Base-by-base conservation (phyloP, 2,329 filamentous ascomycete species). In the Metarhizium robertsii region DNA sequence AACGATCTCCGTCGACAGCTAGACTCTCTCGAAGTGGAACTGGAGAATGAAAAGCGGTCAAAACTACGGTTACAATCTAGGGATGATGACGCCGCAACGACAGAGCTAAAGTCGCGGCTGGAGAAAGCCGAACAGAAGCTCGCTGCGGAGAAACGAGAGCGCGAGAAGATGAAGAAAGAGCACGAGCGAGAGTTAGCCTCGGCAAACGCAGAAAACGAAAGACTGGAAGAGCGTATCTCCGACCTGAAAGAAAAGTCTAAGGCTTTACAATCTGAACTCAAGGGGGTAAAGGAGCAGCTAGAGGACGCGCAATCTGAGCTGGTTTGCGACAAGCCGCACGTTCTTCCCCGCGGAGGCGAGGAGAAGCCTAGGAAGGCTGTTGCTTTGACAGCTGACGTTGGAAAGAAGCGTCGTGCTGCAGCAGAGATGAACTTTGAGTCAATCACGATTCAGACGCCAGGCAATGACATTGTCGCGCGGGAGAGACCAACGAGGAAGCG, bases 1-100 rank as follows among this genome's bases (percentile, higher is more conserved):
- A 76, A 92, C 49, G 79, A 86, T 2, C 72, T 96, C 14, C 86
- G 94, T 66, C 85, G 88, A 50, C 88, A 94, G 69, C 70, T 96
- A 32, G 86, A 80, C 64, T 84, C 86, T 2, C 70, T 92, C 2
- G 88, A 95, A 68, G 84, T 90, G 47, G 88, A 95, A 62, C 77
- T 96, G 2, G 89, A 92, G 60, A 89, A 88, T 61, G 89, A 94
- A 67, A 92, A 71, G 57, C 65, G 67, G 55, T 67, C 68, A 2
- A 69, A 66, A 34, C 62, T 68, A 32, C 65, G 65, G 14, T 61
- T 65, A n/a, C 62, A 67, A 38, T 61, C 65, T 29, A 65, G 64
- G 45, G 64, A 62, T 20, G 61, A 67, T 38, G 61, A 79, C 61
- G 67, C 71, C 61, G 74, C 72, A 50, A 60, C 73, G 67, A 66